Evolutionary conservation across 306 rosid species (phyloP).

Genomic region (Quercus mongolica): DNA sequence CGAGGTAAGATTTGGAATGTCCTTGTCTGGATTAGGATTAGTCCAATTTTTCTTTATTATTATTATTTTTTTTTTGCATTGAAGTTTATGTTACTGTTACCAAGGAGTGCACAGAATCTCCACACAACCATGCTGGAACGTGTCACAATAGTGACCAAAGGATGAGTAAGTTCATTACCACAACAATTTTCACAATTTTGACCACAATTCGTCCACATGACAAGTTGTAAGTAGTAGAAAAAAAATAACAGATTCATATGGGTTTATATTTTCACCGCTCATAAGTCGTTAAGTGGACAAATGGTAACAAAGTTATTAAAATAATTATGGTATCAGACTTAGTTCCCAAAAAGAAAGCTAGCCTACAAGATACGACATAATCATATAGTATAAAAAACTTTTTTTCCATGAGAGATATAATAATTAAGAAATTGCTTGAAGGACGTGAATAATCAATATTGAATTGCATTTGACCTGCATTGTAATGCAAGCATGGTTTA

Average conservation of each 20-base stretch:
- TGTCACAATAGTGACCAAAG: background rate
- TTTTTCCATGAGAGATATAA: no score
- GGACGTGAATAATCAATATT: no score
- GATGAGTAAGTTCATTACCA: fast-evolving
- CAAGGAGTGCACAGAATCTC: background rate
- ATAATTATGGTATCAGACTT: no score
- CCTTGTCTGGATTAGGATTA: slow-evolving; percentile 6
- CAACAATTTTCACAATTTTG: no score
- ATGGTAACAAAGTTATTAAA: fast-evolving
- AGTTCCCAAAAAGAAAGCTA: no score
- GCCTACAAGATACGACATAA: no score
- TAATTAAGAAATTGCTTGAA: no score
- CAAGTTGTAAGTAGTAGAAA: fast-evolving
- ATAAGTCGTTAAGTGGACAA: fast-evolving
- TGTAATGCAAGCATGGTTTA: no score
- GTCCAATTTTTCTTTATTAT: no score
- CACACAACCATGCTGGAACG: background rate
- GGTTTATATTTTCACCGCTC: fast-evolving
- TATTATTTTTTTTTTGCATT: background rate
- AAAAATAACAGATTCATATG: fast-evolving
- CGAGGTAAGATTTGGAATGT: slow-evolving; percentile 40
- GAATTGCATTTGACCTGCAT: no score
- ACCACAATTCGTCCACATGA: fast-evolving
- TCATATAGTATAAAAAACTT: no score
- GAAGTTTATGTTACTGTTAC: slow-evolving; percentile 14